Percentiles rank a stretch among this genome's conserved stretches.
These are phyloP conservation scores for Mucor lusitanicus DNA, from an alignment of 371 early-diverging fungal genomes.

Conservation along the genomic window DNA sequence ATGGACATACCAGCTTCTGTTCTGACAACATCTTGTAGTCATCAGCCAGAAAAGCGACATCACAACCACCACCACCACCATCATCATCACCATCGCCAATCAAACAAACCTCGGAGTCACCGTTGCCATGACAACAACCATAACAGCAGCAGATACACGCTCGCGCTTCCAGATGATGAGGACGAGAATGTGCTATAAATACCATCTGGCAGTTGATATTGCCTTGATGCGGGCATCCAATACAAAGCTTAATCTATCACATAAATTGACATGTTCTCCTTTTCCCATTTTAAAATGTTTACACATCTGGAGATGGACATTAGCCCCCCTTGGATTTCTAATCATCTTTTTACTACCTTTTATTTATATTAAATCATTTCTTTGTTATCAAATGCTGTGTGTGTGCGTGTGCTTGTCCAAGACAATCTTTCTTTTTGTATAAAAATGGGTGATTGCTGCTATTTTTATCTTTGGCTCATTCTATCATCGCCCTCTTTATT, in stretches of 20 bases:
- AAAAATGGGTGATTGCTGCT: conserved; percentile 10
- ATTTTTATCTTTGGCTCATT: conserved; percentile 8
- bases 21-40: neutral
- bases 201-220: neutral
- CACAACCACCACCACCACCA: conserved; percentile 1
- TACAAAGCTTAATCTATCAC: neutral
- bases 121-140: neutral
- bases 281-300: neutral
- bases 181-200: neutral
- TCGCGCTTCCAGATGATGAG: neutral
- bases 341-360: neutral
- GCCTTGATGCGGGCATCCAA: neutral
- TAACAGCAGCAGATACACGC: neutral
- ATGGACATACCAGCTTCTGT: neutral
- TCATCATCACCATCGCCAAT: neutral
- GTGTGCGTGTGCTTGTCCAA: neutral
- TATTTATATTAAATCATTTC: neutral
- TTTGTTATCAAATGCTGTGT: neutral
- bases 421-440: neutral
- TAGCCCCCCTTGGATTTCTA: neutral
- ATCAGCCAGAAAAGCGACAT: neutral
- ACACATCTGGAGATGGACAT: neutral
- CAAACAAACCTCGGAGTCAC: neutral
- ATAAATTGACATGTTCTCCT: conserved; percentile 1
- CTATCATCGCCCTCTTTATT: neutral